These are phyloP conservation scores for Suillus fuscotomentosus DNA, from an alignment of 768 basidiomycete genomes.

Conservation along the genomic window DNA sequence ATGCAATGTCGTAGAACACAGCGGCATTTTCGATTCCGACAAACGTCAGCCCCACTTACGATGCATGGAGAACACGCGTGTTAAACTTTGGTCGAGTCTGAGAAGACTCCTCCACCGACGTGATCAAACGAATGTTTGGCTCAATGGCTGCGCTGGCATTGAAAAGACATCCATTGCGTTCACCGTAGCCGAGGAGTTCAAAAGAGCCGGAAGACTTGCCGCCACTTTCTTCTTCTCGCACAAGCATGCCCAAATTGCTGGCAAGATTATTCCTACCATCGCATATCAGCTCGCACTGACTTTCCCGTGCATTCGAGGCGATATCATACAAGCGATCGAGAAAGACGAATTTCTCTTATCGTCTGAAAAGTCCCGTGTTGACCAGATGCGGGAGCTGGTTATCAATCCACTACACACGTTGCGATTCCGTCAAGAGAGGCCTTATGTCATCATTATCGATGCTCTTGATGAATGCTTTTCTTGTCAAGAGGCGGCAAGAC, in stretches of 20 bases:
- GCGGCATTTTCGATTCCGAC: background rate
- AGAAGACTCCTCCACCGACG: background rate
- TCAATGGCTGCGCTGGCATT: background rate
- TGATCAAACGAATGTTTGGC: background rate
- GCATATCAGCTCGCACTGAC: slow-evolving; percentile 16
- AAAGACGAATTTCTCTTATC: slow-evolving; percentile 5
- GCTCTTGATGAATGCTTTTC: slow-evolving; percentile 11
- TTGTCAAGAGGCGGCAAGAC: slow-evolving; percentile 9
- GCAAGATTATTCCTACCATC: slow-evolving; percentile 13
- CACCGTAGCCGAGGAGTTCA: background rate
- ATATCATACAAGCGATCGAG: slow-evolving; percentile 14
- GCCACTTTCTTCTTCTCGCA: slow-evolving; percentile 19
- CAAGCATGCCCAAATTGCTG: background rate
- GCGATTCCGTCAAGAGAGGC: slow-evolving; percentile 3
- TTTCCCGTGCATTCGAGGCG: slow-evolving; percentile 8
- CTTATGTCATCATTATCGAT: slow-evolving; percentile 6
- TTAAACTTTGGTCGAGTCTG: background rate
- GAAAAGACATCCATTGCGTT: background rate
- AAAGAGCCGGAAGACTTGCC: slow-evolving; percentile 12
- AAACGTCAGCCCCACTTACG: background rate
- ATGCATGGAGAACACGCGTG: background rate
- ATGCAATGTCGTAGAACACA: background rate
- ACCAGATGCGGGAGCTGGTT: slow-evolving; percentile 14
- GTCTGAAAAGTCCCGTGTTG: background rate
- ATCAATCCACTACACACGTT: slow-evolving; percentile 9